Evolutionary conservation across 139 green algal genomes (phyloP), one percentile per base, ranked within the genome.

Genomic region (Chlamydomonas schloesseri): DNA sequence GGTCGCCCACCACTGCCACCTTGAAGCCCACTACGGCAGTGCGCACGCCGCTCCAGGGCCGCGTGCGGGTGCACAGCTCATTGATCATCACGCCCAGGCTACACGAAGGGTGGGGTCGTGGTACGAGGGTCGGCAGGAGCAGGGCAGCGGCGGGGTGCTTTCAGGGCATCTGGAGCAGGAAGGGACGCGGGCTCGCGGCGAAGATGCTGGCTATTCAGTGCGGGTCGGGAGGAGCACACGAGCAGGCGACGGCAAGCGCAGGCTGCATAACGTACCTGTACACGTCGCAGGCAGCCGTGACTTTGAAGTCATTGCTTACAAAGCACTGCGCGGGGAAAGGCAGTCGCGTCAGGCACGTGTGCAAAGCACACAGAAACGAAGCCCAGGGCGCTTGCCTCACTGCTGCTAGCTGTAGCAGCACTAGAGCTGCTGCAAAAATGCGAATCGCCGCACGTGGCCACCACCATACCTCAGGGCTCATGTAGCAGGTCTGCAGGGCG

Each of bases 31-130:
- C 69, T 26, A 79, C 81, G 0, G 68, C 67, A 0, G 80, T 70
- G 26, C 68, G 47, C 28, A 86, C 67, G 31, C 80, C 80, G 50
- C 33, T 76, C 80, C 80, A 86, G 47, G 80, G 80, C 6, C 26
- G 80, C 33, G 29, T 34, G 14, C 80, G 80, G 21, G 80, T 78
- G 13, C 65, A 57, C n/a, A 86, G 53, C 50, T 86, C 80, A 50
- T 76, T 77, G n/a, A 86, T 86, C 50, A 86, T 78, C 18, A 86
- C 80, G 33, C 80, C 80, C 28, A 75, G 78, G 62, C 76, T 73
- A n/a, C n/a, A n/a, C n/a, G n/a, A n/a, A n/a, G n/a, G n/a, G n/a
- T n/a, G n/a, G n/a, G n/a, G n/a, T n/a, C n/a, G n/a, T n/a, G n/a
- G n/a, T n/a, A n/a, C n/a, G 76, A 4, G 55, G 6, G 17, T 2